These are phyloP conservation scores for Henckelia pumila DNA, from an alignment of 257 asterid species.

Conservation along the genomic window DNA sequence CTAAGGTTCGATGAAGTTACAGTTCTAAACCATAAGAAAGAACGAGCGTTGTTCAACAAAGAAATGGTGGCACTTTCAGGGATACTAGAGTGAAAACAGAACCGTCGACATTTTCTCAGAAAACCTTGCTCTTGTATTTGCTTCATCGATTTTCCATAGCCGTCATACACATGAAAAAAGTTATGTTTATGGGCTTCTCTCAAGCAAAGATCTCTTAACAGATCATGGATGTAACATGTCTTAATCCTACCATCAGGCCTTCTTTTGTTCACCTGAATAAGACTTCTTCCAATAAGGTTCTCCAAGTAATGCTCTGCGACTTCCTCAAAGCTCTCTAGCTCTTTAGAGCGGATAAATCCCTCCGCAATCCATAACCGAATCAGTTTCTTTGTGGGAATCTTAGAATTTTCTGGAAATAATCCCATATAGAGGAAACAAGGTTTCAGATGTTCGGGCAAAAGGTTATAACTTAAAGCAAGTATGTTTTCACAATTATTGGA, in stretches of 20 bases:
- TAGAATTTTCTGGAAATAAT: constrained; percentile 27
- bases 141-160: neutral
- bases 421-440: no score
- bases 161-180: constrained; percentile 20
- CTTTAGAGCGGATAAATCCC: constrained; percentile 23
- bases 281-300: constrained; percentile 27
- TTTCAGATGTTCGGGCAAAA: constrained; percentile 26
- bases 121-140: no score
- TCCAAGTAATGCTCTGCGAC: constrained; percentile 25
- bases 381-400: constrained; percentile 16
- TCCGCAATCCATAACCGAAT: constrained; percentile 30
- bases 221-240: constrained; percentile 31
- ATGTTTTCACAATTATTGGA: constrained; percentile 12
- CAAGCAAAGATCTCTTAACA: constrained; percentile 31
- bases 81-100: constrained; percentile 17
- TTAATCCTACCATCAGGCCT: constrained; percentile 26
- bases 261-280: constrained; percentile 22
- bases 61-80: neutral
- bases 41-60: constrained; percentile 12
- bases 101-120: no score
- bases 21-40: constrained; percentile 23
- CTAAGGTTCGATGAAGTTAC: neutral
- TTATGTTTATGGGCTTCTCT: constrained; percentile 19
- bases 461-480: constrained; percentile 27
- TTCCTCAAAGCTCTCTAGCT: constrained; percentile 24